Evolutionary conservation across 164 flowering plant genomes (phyloP), one percentile per base, ranked within the genome.

Genomic region (Santalum album): DNA sequence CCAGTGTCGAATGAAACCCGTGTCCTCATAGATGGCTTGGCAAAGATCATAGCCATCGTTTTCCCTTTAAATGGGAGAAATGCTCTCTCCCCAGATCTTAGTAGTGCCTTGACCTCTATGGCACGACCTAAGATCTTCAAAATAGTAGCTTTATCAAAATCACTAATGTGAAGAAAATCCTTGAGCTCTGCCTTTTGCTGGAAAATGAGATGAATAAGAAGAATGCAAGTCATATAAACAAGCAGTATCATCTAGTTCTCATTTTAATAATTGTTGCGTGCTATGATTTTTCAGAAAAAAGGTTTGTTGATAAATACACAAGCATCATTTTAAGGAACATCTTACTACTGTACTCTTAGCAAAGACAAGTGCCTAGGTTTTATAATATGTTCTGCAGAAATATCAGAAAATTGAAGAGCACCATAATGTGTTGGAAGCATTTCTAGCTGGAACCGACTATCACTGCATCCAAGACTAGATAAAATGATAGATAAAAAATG

Each of bases 1-100:
- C 99, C 99, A 26, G 96, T 85, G 75, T 92, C 99, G 68, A 92
- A 92, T 36, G 99, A 92, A 63, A 89, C 95, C 49, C 96, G 72
- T 24, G 97, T 92, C 68, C 99, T 80, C 96, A 92, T 89, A 32
- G 96, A 92, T 40, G 99, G 99, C 74, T 92, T 87, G 51, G 99
- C 85, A 72, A 92, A 92, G 27, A 92, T 89, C 97, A 92, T 92
- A 1, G 99, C 87, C 97, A 92, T 85, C n/a, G 95, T 67, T 75
- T 89, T 92, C 60, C 97, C 97, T 59, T 87, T 80, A 60, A 89
- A 87, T 51, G 99, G 99, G 47, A 72, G 90, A 65, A 67, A 87
- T 25, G 86, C 56, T 71, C 82, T 72, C 7, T 92, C 96, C 35
- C 97, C 99, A 53, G 97, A 87, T 58, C 90, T 92, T 25, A 90